These are phyloP conservation scores for Penicillium sp. DNA, from an alignment of 2,329 filamentous ascomycete genomes.

Conservation along the genomic window DNA sequence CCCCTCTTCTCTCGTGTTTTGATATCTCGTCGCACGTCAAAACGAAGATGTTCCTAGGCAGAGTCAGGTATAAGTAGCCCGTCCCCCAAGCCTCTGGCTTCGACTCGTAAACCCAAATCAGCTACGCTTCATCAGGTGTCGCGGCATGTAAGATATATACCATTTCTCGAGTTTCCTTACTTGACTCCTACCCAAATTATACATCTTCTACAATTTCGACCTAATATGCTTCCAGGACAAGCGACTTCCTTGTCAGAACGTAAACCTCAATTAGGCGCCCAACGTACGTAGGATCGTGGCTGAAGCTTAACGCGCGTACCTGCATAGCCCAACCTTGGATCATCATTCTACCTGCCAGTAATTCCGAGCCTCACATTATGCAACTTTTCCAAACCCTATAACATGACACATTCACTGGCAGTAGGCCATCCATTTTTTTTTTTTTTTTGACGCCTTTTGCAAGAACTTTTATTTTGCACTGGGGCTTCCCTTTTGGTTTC, in stretches of 20 bases:
- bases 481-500: too few species aligned
- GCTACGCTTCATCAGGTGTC: too few species aligned
- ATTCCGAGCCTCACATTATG: background rate
- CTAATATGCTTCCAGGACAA: background rate
- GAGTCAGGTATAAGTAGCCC: too few species aligned
- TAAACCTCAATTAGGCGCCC: background rate
- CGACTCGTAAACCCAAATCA: too few species aligned
- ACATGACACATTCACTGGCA: background rate
- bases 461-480: too few species aligned
- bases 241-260: background rate
- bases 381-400: background rate
- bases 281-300: background rate
- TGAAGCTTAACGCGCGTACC: background rate
- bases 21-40: background rate
- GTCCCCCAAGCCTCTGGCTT: too few species aligned
- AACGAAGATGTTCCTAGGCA: too few species aligned
- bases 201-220: background rate
- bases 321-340: too few species aligned
- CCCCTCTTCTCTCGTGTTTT: too few species aligned
- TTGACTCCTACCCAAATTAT: background rate
- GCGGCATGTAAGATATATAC: too few species aligned
- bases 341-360: background rate
- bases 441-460: too few species aligned
- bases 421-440: too few species aligned
- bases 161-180: conserved; percentile 8